Conservation (phyloP, 2,329 filamentous ascomycete species). For the Trichoderma sp. region DNA sequence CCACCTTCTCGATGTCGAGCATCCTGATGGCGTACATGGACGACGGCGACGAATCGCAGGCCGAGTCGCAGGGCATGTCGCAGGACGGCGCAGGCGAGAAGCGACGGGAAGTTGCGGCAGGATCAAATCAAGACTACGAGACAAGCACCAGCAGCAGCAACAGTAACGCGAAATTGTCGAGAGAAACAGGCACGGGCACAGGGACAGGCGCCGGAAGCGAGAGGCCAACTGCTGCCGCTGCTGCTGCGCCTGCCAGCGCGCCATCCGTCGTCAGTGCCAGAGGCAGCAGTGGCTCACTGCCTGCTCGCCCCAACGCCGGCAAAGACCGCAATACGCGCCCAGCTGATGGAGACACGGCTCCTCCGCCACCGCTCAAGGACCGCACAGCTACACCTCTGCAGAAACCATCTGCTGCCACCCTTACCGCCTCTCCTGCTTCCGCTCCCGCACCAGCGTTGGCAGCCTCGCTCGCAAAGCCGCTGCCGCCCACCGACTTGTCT, state of each 20-base stretch:
- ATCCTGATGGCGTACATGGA: slow-evolving; percentile 59
- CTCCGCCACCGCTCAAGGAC: slow-evolving; percentile 30
- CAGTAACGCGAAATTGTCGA: no score
- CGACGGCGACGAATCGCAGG: slow-evolving; percentile 45
- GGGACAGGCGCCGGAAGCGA: not conserved
- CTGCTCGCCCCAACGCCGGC: slow-evolving; percentile 14
- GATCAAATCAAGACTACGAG: no score
- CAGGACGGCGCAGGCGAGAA: slow-evolving; percentile 22
- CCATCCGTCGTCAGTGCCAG: not conserved
- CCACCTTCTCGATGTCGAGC: slow-evolving; percentile 56
- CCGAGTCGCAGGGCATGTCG: slow-evolving; percentile 38
- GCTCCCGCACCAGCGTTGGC: slow-evolving; percentile 5
- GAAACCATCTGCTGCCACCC: not conserved
- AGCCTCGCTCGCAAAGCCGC: no score
- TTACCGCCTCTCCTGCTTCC: not conserved
- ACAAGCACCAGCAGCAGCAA: no score
- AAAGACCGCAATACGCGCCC: slow-evolving; percentile 14
- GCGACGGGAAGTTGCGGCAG: slow-evolving; percentile 5
- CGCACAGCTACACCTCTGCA: not conserved
- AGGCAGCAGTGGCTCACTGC: slow-evolving; percentile 28
- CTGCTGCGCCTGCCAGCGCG: not conserved
- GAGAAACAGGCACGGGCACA: no score
- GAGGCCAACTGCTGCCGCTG: not conserved
- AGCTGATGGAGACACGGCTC: slow-evolving; percentile 11
- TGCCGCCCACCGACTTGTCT: slow-evolving; percentile 25